phyloP scores from a whole-genome alignment of 179 eudicot genomes.

The Silene vulgaris region DNA sequence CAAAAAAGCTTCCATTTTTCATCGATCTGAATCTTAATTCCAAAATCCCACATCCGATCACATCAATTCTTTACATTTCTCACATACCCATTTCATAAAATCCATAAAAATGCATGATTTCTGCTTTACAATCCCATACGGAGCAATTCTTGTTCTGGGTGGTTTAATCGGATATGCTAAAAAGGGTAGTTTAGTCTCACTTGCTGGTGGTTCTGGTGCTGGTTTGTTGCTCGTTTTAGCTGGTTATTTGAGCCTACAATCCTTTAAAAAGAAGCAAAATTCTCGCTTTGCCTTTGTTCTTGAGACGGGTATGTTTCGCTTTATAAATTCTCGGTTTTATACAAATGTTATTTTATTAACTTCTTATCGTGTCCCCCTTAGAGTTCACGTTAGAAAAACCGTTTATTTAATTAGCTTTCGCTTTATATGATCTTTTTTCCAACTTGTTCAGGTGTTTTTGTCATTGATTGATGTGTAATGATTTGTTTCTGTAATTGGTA shows the following conservation, averaged over 20 bases:
- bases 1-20: conserved; percentile 5
- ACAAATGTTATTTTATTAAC: no score
- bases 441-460: no score
- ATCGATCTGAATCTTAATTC: neutral
- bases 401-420: no score
- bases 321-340: neutral
- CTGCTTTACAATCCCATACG: conserved; percentile 97
- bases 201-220: conserved; percentile 82
- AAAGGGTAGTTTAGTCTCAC: conserved; percentile 76
- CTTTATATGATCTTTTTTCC: no score
- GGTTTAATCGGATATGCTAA: conserved; percentile 68
- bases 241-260: conserved; percentile 71
- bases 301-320: conserved; percentile 52
- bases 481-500: no score
- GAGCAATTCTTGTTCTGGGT: conserved; percentile 57
- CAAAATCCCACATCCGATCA: conserved; percentile 23
- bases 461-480: no score
- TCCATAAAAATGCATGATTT: conserved; percentile 74
- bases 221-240: conserved; percentile 77
- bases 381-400: no score
- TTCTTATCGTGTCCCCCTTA: no score
- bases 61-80: conserved; percentile 6
- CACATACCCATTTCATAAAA: conserved; percentile 22
- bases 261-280: conserved; percentile 63
- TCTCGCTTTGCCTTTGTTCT: conserved; percentile 67